Evolutionary conservation across 768 basidiomycete genomes (phyloP), one percentile per base, ranked within the genome.

Genomic region (Leccinum disarticulatum): DNA sequence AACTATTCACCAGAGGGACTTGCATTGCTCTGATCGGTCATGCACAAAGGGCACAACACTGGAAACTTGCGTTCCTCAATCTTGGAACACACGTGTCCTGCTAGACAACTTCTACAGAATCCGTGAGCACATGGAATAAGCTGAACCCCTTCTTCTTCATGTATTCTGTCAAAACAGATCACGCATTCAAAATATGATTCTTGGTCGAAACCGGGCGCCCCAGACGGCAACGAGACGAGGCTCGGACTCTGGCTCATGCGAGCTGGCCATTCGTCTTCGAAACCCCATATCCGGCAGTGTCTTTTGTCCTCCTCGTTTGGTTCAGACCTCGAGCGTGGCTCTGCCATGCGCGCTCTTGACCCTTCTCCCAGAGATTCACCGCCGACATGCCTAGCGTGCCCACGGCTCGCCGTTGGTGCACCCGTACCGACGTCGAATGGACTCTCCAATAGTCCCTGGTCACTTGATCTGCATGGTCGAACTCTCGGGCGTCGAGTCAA

Each of bases 31-130:
- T 64, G 65, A 22, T 77, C 76, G 7, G 76, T 70, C 30, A 77
- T 68, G 61, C 88, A 88, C 19, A 79, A 58, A 1, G 87, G 87
- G 64, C 87, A 89, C 14, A 80, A 68, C 27, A 88, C 80, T 1
- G 87, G 87, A 53, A 79, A 87, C 22, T 72, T 77, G 56, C 76
- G 77, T 38, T 84, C 82, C 15, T 76, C 73, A 19, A 88, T 73
- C 65, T 80, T 81, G 13, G 80, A 73, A 35, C 65, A 66, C 4
- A 81, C 72, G 47, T 85, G 78, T 10, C 67, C 62, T 33, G 65
- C 70, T 22, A 87, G 66, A 65, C 87, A 88, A 4, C 70, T 68
- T 51, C 80, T 76, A 70, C 88, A 88, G 60, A 84, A 81, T 11
- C 66, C 61, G 64, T 89, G 86, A 17, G 66, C 66, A 61, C 87